phyloP scores from a whole-genome alignment of 2,329 filamentous ascomycete genomes.

The Remersonia thermophila region DNA sequence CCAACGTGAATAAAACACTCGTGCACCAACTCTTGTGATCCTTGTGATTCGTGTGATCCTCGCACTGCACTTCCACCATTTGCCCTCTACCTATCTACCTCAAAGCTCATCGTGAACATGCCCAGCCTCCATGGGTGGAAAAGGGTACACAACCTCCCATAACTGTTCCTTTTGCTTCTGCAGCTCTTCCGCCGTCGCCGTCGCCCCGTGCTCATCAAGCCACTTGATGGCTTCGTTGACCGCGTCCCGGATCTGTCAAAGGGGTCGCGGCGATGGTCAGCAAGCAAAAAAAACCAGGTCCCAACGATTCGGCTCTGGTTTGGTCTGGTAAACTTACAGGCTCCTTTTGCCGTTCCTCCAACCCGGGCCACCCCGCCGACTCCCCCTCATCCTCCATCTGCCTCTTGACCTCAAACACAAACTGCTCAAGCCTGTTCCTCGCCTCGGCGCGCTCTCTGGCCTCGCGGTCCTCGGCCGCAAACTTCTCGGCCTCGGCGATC shows the following conservation, averaged over 20 bases:
- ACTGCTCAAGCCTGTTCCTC: conserved; percentile 94
- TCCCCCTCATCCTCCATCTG: conserved; percentile 92
- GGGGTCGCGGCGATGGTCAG: too few species aligned
- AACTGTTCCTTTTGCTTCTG: conserved; percentile 99
- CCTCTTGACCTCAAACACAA: conserved; percentile 96
- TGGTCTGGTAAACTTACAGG: conserved; percentile 28
- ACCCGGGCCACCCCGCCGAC: conserved; percentile 54
- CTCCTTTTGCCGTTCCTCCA: conserved; percentile 56
- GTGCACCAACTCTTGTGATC: too few species aligned
- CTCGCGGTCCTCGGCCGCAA: conserved; percentile 96
- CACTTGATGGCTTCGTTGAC: conserved; percentile 92
- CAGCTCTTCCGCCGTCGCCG: conserved; percentile 75
- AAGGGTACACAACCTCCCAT: conserved; percentile 87
- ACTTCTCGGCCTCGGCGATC: conserved; percentile 95
- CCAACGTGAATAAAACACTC: too few species aligned
- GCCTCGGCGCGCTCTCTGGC: conserved; percentile 91
- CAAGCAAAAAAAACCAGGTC: too few species aligned
- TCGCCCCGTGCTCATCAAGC: conserved; percentile 73
- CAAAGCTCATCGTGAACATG: conserved; percentile 10
- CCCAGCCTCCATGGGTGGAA: conserved; percentile 64
- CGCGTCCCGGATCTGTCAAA: conserved; percentile 57
- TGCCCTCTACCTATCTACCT: not conserved
- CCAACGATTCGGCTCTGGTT: too few species aligned
- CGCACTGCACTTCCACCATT: too few species aligned
- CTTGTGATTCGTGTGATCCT: too few species aligned